Evolutionary conservation across 306 rosid species (phyloP).

Genomic region (Dryas drummondii): DNA sequence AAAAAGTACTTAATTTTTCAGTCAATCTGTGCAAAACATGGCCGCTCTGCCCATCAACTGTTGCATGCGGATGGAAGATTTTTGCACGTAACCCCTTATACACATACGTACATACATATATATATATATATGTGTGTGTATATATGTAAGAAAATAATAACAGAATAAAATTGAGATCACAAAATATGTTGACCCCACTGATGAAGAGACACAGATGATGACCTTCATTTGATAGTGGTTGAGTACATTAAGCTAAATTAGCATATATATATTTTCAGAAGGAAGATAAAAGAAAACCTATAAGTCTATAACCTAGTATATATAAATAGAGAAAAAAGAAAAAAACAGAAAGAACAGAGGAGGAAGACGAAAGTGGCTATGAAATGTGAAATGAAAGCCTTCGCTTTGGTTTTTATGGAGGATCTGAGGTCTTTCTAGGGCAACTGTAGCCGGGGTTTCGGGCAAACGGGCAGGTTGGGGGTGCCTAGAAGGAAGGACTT

Average conservation of each 20-base stretch:
- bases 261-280: too few relatives aligned
- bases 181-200: too few relatives aligned
- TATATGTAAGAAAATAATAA: neutral
- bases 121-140: neutral
- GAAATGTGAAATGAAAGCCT: conserved; percentile 1
- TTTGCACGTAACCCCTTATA: conserved; percentile 36
- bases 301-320: neutral
- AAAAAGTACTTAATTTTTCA: conserved; percentile 22
- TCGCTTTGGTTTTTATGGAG: conserved; percentile 19
- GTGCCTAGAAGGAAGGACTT: neutral
- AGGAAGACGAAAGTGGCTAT: neutral
- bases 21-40: conserved; percentile 77
- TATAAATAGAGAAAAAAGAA: neutral
- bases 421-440: conserved; percentile 31
- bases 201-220: too few relatives aligned
- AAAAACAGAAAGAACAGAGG: neutral
- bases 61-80: conserved; percentile 87
- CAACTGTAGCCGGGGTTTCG: conserved; percentile 27
- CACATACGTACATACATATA: neutral
- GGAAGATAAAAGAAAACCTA: neutral
- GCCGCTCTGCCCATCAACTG: conserved; percentile 58
- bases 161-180: too few relatives aligned
- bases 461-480: conserved; percentile 34
- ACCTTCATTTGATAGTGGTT: too few relatives aligned
- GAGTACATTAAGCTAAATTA: too few relatives aligned